Base-by-base conservation (phyloP, 73 alveolate genomes). In the Tetrahymena elliotti region DNA sequence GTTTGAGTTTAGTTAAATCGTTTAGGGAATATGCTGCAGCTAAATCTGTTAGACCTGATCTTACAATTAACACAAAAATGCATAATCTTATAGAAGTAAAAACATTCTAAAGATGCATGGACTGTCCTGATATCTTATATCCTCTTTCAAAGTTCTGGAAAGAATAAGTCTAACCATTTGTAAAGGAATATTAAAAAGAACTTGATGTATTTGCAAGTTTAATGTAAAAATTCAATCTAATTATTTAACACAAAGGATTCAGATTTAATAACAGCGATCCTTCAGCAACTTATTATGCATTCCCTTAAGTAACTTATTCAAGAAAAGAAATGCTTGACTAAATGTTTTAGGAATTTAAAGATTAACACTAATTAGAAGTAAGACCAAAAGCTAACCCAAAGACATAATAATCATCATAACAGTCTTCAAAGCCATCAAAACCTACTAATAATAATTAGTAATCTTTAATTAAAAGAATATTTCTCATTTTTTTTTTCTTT, bases 1-100 rank as follows among this genome's bases (percentile, higher is more conserved):
- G 93, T 47, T 53, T 94, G 10, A 93, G 95, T 18, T 52, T 94
- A 68, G 12, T 41, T 27, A 82, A 94, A 40, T 94, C 93, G 20
- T 94, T 40, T 92, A 84, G 96, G 22, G 96, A 94, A 92, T 94
- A 94, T 24, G 68, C 92, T 83, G 95, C 93, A 12, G 93, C 93
- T 40, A 94, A 94, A 93, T 84, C 96, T 10, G n/a, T 39, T 39
- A 92, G n/a, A 92, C 68, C 36, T 9, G 96, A 94, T 24, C 93
- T 84, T 22, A 88, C 88, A 7, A 10, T 94, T 3, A 94, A 94
- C 47, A 84, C 93, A 22, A 94, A 94, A 52, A 52, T 94, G 47
- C 95, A 94, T 22, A 47, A 84, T 24, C 95, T 84, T 52, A 94
- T 94, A 15, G 93, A 94, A 35, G 41, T 94, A 33, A 94, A 94